These are phyloP conservation scores for Saussurea involucrata DNA, from an alignment of 129 eudicot genomes.

Conservation along the genomic window DNA sequence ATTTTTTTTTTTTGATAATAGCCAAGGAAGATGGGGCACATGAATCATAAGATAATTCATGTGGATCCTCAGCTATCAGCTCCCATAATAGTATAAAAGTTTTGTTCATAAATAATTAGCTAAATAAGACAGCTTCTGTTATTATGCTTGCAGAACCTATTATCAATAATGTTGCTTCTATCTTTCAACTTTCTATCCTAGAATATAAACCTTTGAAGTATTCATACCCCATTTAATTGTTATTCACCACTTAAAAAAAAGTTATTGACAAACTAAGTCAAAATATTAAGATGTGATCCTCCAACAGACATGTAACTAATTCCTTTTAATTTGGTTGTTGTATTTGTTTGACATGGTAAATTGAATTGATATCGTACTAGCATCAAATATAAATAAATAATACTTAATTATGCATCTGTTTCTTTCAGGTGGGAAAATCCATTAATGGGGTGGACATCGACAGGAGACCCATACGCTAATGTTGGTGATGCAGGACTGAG, in stretches of 20 bases:
- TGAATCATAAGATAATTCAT: no score
- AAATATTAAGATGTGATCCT: no score
- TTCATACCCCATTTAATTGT: background rate
- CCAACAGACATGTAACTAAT: no score
- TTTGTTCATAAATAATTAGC: no score
- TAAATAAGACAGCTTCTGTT: no score
- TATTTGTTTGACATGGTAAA: background rate
- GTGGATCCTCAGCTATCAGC: no score
- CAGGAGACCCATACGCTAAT: constrained; percentile 95
- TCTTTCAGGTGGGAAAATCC: constrained; percentile 89
- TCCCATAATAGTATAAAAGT: no score
- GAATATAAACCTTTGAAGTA: background rate
- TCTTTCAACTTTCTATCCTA: background rate
- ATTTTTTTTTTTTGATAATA: background rate
- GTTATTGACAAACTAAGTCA: background rate
- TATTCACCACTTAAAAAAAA: background rate
- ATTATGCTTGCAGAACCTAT: background rate
- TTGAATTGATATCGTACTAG: background rate
- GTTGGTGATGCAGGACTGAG: constrained; percentile 86
- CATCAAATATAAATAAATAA: background rate
- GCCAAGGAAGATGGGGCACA: no score
- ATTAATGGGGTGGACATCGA: constrained; percentile 95
- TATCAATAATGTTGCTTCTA: background rate
- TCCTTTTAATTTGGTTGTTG: background rate
- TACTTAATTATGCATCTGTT: background rate